phyloP scores from a whole-genome alignment of 139 green algal species.

The Nannochloris sp. region DNA sequence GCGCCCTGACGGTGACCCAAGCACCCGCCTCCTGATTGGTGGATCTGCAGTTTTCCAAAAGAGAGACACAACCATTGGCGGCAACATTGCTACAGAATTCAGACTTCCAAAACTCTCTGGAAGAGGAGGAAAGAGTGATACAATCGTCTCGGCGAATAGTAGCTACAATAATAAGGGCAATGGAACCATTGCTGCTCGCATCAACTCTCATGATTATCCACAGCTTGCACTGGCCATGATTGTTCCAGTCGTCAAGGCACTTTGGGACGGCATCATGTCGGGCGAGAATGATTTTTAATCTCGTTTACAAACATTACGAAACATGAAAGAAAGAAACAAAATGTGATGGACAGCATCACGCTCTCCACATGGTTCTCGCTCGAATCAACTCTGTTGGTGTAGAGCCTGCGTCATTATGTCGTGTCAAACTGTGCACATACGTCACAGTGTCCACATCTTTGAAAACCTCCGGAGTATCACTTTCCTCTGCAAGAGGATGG shows the following conservation, averaged over 20 bases:
- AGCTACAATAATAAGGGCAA: conserved; percentile 31
- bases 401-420: conserved; percentile 31
- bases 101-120: conserved; percentile 19
- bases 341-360: too few species aligned
- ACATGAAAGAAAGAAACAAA: too few species aligned
- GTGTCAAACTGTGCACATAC: conserved; percentile 44
- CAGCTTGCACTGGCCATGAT: conserved; percentile 19
- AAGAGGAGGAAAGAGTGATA: conserved; percentile 21
- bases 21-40: conserved; percentile 37
- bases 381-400: conserved; percentile 60
- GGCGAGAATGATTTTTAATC: too few species aligned
- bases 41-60: conserved; percentile 51
- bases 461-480: neutral
- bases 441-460: conserved; percentile 6
- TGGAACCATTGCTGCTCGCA: conserved; percentile 9
- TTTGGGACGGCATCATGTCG: conserved; percentile 14
- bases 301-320: too few species aligned
- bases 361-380: conserved; percentile 52
- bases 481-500: conserved; percentile 33
- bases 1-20: conserved; percentile 33
- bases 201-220: conserved; percentile 31
- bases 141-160: conserved; percentile 16
- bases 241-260: conserved; percentile 17
- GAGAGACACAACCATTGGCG: conserved; percentile 47
- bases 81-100: conserved; percentile 48